Evolutionary conservation across 345 rosid genomes (phyloP), one percentile per base, ranked within the genome.

Genomic region (Lepidium didymum): DNA sequence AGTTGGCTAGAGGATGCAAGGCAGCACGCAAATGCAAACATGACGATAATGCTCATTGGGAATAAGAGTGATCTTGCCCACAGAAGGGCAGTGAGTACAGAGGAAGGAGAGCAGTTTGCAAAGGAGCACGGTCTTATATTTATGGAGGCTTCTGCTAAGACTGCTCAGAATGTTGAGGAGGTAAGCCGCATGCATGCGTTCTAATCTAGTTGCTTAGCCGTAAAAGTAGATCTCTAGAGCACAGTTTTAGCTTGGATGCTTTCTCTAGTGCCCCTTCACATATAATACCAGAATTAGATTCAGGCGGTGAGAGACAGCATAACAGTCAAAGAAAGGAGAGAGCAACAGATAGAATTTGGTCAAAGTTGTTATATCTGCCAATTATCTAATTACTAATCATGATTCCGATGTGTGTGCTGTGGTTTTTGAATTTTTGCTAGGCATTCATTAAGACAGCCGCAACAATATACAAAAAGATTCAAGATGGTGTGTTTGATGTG

Each of bases 141-240:
- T 80, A 94, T 91, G 96, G 99, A 94, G 68, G 99, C 97, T 62
- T 94, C 99, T 67, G 99, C 99, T 40, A 94, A 91, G 75, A 91
- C 99, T 75, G 96, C 99, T 69, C 96, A 83, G 79, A 94, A 94
- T 75, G 99, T 94, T 5, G 97, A 94, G 69, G 97, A 94, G 91
- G 99, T 72, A 61, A 44, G 55, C n/a, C 31, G 13, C 13, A 29
- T 29, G 33, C 25, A 55, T 56, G 14, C 50, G 1, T 66, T 58
- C 40, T 25, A 44, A 19, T 54, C 12, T 54, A 55, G 4, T 35
- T 62, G 2, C 21, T 50, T 51, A 60, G 44, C 10, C 56, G 10
- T 51, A 51, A 4, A 33, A 1, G 3, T 50, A 54, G 25, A 55
- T 34, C 34, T 12, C 34, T 18, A 29, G 2, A 41, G 42, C 10